Evolutionary conservation across 2,329 filamentous ascomycete species (phyloP), one percentile per base, ranked within the genome.

Genomic region (Hypoxylon sp.): DNA sequence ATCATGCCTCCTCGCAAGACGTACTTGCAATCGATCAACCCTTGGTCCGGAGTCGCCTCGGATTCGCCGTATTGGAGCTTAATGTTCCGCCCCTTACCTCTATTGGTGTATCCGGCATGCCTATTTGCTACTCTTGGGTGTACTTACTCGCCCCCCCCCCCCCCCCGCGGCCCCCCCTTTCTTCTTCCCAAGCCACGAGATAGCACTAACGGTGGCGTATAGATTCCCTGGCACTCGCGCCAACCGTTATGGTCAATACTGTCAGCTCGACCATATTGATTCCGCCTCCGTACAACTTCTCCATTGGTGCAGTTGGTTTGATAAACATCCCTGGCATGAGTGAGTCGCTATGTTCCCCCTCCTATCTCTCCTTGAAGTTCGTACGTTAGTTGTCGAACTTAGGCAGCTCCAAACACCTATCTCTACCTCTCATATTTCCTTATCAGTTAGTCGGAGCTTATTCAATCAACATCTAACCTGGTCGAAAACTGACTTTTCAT

Each of bases 211-310:
- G n/a, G n/a, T n/a, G 6, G 14, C n/a, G 13, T 14, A 23, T 49
- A 64, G 62, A 64, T 28, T 64, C 62, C 19, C 28, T 64, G 19
- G 50, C 53, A 23, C 62, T 64, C 11, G 62, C 62, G 17, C 62
- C 62, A 30, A 64, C 62, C 19, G 56, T 64, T 25, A 64, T 64
- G 62, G 62, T 64, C 19, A 64, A 64, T 6, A 46, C 56, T 13
- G 14, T 64, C 48, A 64, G 62, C 32, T 57, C 53, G 6, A 64
- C 28, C 6, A 34, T 64, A 17, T 38, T 64, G 5, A 64, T 60
- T 13, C 62, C 62, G 3, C 62, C 62, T 30, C 62, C 62, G 4
- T 64, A 64, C 32, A 60, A 64, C 50, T 64, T 64, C 6, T 59
- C 32, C 11, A 21, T 64, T 11, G 62, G 62, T 23, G 43, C 57